phyloP scores from a whole-genome alignment of 305 asterid genomes.

The Fraxinus velutina region DNA sequence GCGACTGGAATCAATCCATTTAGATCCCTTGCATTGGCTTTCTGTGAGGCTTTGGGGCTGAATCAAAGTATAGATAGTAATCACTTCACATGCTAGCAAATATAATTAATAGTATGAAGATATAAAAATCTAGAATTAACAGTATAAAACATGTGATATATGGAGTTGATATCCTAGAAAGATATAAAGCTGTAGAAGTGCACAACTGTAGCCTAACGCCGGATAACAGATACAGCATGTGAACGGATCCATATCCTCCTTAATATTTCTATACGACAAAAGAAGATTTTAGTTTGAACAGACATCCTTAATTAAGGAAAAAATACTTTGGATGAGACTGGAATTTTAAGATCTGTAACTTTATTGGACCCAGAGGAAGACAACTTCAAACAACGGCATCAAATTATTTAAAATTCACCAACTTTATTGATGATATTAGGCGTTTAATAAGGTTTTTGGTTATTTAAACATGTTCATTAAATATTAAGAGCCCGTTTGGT shows the following conservation, averaged over 20 bases:
- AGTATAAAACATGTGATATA: neutral
- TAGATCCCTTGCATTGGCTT: constrained; percentile 29
- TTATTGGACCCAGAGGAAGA: neutral
- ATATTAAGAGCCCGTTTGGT: neutral
- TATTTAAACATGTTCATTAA: neutral
- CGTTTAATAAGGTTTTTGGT: neutral
- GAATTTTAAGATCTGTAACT: neutral
- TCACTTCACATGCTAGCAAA: neutral
- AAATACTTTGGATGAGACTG: neutral
- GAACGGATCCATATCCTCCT: neutral
- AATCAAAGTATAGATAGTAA: constrained; percentile 18
- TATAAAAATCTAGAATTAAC: neutral
- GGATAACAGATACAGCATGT: neutral
- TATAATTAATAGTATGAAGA: neutral
- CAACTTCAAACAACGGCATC: neutral
- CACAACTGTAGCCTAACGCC: neutral
- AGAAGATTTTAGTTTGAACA: neutral
- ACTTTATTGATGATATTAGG: neutral
- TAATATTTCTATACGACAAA: neutral
- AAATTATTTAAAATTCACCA: neutral
- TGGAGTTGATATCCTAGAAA: neutral
- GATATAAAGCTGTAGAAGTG: neutral
- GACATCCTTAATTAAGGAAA: neutral
- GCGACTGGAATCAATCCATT: constrained; percentile 19
- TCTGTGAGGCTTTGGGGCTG: constrained; percentile 77